Evolutionary conservation across 2,329 filamentous ascomycete species (phyloP).

Genomic region (Pseudogymnoascus sp.): DNA sequence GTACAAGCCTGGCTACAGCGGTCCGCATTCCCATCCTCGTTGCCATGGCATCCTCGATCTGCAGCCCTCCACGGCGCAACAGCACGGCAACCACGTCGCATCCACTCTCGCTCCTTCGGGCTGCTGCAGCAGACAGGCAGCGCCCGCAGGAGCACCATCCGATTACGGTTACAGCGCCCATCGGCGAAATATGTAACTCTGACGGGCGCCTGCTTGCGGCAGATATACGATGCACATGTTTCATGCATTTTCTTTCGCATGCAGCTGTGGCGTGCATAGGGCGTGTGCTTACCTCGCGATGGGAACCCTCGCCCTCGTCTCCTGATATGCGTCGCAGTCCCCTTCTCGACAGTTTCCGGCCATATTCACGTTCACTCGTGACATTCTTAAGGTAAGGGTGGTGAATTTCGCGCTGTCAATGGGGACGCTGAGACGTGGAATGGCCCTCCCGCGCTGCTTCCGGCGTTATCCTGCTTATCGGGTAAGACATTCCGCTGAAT

Average conservation of each 20-base stretch:
- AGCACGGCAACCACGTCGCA: constrained; percentile 6
- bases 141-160: not conserved
- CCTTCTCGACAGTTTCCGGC: not conserved
- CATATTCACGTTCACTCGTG: not conserved
- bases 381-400: not conserved
- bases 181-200: not conserved
- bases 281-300: not conserved
- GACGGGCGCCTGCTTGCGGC: not conserved
- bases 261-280: constrained; percentile 2
- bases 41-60: constrained; percentile 1
- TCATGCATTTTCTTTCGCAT: constrained; percentile 7
- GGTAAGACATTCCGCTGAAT: not conserved
- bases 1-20: not conserved
- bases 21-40: not conserved
- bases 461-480: constrained; percentile 7
- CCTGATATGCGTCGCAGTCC: not conserved
- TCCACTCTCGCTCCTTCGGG: not conserved
- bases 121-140: not conserved
- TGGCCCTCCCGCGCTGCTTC: constrained; percentile 7
- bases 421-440: not conserved
- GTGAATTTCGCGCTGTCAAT: not conserved
- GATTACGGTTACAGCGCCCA: not conserved
- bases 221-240: constrained; percentile 8
- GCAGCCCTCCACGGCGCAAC: not conserved
- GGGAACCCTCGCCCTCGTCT: not conserved